Percentiles rank a stretch among this genome's conserved stretches.
These are phyloP conservation scores for Pulicaria dysenterica DNA, from an alignment of 129 eudicot species.

Conservation along the genomic window DNA sequence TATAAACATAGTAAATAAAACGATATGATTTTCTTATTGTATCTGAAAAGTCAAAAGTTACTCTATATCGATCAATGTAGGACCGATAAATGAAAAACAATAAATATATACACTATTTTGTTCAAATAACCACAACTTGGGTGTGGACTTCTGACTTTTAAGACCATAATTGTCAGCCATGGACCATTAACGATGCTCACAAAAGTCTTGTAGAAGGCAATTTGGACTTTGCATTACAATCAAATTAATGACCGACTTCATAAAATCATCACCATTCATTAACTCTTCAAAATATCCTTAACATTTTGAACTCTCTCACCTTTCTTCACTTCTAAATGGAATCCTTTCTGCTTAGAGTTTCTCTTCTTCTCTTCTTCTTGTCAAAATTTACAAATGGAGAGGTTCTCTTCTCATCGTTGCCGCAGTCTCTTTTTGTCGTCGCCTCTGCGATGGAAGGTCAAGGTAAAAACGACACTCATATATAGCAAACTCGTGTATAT, in stretches of 20 bases:
- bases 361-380: slow-evolving; percentile 30
- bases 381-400: slow-evolving; percentile 25
- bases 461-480: slow-evolving; percentile 28
- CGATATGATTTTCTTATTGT: too few species aligned
- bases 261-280: slow-evolving; percentile 24
- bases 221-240: slow-evolving; percentile 22
- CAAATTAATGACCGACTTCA: neutral
- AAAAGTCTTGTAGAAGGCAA: slow-evolving; percentile 19
- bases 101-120: too few species aligned
- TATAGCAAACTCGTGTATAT: neutral
- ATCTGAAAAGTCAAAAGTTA: too few species aligned
- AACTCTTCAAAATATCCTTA: neutral
- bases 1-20: too few species aligned
- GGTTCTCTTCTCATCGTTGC: slow-evolving; percentile 38
- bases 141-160: slow-evolving; percentile 14
- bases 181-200: slow-evolving; percentile 14
- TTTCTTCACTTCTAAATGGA: slow-evolving; percentile 23
- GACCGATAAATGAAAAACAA: too few species aligned
- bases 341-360: slow-evolving; percentile 11
- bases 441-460: slow-evolving; percentile 35
- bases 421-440: slow-evolving; percentile 26
- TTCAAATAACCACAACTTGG: neutral
- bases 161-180: neutral
- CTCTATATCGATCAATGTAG: too few species aligned
- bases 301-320: neutral